Conservation (phyloP, 352 stramenopile species). For the Pythium dissimile region DNA sequence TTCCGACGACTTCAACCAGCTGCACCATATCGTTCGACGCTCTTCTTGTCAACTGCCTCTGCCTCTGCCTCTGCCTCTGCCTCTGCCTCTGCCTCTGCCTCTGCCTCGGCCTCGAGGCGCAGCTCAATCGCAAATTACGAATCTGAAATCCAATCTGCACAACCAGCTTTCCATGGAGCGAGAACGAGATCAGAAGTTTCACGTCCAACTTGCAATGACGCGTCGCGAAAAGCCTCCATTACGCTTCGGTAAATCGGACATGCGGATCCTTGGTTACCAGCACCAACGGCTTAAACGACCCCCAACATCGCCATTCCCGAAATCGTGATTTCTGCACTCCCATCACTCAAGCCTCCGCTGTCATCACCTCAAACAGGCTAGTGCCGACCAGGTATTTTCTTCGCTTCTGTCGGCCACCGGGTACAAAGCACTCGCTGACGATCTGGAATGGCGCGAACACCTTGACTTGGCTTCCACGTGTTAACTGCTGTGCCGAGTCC, state of each 20-base stretch:
- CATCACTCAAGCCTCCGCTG: not conserved
- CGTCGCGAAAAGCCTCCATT: slow-evolving; percentile 21
- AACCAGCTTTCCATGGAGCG: slow-evolving; percentile 4
- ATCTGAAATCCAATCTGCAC: not conserved
- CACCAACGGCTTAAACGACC: slow-evolving; percentile 6
- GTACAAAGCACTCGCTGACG: slow-evolving; percentile 27
- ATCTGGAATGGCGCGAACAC: slow-evolving; percentile 67
- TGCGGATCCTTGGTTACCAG: not conserved
- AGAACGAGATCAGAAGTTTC: slow-evolving; percentile 13
- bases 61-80: no score
- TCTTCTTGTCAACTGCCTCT: not conserved
- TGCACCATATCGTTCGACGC: not conserved
- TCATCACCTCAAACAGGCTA: slow-evolving; percentile 38
- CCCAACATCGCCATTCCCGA: not conserved
- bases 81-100: no score
- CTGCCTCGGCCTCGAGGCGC: not conserved
- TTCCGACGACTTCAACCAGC: slow-evolving; percentile 7
- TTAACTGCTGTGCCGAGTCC: slow-evolving; percentile 29
- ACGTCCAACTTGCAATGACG: slow-evolving; percentile 19
- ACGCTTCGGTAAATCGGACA: slow-evolving; percentile 13
- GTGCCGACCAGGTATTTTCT: slow-evolving; percentile 48
- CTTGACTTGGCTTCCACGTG: slow-evolving; percentile 27
- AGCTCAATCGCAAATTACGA: not conserved
- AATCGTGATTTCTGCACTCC: not conserved
- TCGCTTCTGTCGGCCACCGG: slow-evolving; percentile 6